Evolutionary conservation across 2,329 filamentous ascomycete genomes (phyloP).

Genomic region (Leptographium lundbergii): DNA sequence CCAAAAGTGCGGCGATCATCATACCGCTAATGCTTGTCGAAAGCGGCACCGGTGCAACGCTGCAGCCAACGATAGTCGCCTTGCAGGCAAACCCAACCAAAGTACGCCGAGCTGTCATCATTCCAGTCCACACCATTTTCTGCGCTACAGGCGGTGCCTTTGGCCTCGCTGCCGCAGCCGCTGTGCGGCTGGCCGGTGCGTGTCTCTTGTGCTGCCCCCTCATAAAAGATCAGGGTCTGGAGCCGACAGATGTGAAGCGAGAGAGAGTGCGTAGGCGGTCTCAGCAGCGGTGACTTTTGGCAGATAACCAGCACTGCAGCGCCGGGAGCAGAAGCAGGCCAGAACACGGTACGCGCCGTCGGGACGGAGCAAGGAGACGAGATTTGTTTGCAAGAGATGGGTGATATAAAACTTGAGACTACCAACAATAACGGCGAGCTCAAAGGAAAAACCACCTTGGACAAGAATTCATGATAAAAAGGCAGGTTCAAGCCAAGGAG

Average conservation of each 20-base stretch:
- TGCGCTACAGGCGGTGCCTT: conserved; percentile 23
- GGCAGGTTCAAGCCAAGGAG: no score
- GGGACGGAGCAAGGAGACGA: background rate
- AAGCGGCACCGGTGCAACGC: conserved; percentile 20
- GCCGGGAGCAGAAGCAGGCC: background rate
- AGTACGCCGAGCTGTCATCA: conserved; percentile 24
- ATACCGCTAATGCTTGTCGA: conserved; percentile 21
- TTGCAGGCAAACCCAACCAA: conserved; percentile 23
- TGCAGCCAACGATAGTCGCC: conserved; percentile 25
- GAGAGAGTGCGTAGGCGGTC: background rate
- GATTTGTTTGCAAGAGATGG: background rate
- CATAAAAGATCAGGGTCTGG: conserved; percentile 37
- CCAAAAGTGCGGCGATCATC: conserved; percentile 16
- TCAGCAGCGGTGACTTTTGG: background rate
- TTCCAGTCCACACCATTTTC: conserved; percentile 25
- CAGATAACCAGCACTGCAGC: background rate
- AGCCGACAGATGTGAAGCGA: conserved; percentile 11
- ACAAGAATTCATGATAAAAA: no score
- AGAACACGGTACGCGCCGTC: no score
- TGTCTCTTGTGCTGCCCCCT: conserved; percentile 38
- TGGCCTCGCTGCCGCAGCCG: conserved; percentile 19
- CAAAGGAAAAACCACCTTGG: no score
- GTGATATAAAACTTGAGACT: background rate
- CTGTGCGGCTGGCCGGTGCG: conserved; percentile 31
- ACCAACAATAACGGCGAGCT: no score